Conservation (phyloP, 2,329 filamentous ascomycete genomes). For the Phialophora tarda region DNA sequence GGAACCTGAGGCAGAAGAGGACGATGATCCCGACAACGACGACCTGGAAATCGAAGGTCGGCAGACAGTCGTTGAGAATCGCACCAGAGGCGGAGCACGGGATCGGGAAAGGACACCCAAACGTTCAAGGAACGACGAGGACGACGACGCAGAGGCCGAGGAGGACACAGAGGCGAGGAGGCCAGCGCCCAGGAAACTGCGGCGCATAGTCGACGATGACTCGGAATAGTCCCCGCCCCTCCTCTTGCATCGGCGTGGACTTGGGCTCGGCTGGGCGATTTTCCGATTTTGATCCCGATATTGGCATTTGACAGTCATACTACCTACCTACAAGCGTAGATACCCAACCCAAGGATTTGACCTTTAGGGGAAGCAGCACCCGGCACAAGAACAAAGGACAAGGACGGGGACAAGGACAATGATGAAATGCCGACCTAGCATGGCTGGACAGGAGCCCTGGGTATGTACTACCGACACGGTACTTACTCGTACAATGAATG, state of each 20-base stretch:
- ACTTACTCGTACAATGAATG: background rate
- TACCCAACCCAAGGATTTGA: background rate
- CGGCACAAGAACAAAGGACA: background rate
- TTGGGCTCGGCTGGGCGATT: background rate
- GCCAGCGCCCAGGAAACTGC: constrained; percentile 38
- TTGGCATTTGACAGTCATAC: background rate
- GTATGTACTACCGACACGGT: background rate
- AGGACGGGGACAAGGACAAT: no score
- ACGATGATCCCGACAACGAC: constrained; percentile 52
- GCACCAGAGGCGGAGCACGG: constrained; percentile 31
- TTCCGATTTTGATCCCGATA: background rate
- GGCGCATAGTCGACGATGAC: constrained; percentile 40
- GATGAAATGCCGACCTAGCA: background rate
- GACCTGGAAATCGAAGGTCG: constrained; percentile 44
- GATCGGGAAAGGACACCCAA: constrained; percentile 22
- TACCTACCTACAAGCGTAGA: background rate
- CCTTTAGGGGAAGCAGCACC: background rate
- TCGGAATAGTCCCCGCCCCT: constrained; percentile 31
- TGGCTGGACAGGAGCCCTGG: background rate
- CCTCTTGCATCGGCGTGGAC: background rate
- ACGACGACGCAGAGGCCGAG: constrained; percentile 32
- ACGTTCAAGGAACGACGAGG: constrained; percentile 26
- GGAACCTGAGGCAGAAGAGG: constrained; percentile 46
- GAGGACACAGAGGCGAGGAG: constrained; percentile 34
- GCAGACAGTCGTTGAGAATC: constrained; percentile 36